Evolutionary conservation across 768 basidiomycete species (phyloP).

Genomic region (Boletellus emodensis): DNA sequence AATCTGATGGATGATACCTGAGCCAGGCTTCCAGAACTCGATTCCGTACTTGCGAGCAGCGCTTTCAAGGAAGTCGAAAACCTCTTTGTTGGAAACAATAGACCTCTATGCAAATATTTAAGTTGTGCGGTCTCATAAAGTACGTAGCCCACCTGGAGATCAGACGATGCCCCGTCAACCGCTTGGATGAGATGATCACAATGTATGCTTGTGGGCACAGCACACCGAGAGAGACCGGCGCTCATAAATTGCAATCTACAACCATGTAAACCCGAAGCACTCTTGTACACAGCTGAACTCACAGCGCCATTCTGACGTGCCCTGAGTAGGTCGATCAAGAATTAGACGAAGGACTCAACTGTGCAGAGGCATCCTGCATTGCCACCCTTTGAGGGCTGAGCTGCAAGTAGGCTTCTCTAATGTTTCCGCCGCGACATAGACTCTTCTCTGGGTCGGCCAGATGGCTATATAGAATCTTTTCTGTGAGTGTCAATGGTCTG

Average conservation of each 20-base stretch:
- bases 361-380: conserved; percentile 93
- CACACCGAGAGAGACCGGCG: conserved; percentile 77
- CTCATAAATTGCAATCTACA: conserved; percentile 95
- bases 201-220: conserved; percentile 90
- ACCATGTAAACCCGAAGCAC: conserved; percentile 2
- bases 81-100: conserved; percentile 87
- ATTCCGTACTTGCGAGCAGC: conserved; percentile 90
- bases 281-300: conserved; percentile 24
- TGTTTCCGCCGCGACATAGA: conserved; percentile 57
- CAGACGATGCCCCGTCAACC: conserved; percentile 77
- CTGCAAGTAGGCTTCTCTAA: conserved; percentile 88
- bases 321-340: conserved; percentile 10
- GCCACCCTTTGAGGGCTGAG: conserved; percentile 91
- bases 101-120: conserved; percentile 52
- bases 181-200: conserved; percentile 99
- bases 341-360: conserved; percentile 48
- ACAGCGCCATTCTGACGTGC: conserved; percentile 75
- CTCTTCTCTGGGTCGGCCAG: conserved; percentile 73
- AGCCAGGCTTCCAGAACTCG: conserved; percentile 95
- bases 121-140: background rate
- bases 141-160: conserved; percentile 60
- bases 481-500: conserved; percentile 87
- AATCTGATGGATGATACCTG: conserved; percentile 93
- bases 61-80: conserved; percentile 95
- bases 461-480: conserved; percentile 97